Percentiles rank a stretch among this genome's conserved stretches.
These are phyloP conservation scores for Neurospora sp. DNA, from an alignment of 495 filamentous ascomycete genomes.

Conservation along the genomic window DNA sequence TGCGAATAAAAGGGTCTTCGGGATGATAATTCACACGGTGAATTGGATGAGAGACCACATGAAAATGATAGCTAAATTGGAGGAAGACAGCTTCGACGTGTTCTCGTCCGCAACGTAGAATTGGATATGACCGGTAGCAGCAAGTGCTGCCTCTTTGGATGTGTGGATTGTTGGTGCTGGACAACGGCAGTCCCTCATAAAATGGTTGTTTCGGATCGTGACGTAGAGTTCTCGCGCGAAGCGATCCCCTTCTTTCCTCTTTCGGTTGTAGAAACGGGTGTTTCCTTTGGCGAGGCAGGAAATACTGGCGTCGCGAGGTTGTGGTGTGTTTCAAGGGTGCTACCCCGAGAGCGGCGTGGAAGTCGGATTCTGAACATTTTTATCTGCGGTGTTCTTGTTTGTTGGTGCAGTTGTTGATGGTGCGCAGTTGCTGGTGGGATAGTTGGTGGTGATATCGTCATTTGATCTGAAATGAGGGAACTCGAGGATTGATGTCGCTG, in stretches of 20 bases:
- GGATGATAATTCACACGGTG: background rate
- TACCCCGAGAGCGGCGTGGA: background rate
- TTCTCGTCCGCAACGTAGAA: conserved; percentile 9
- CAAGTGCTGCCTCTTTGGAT: background rate
- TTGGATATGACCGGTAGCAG: conserved; percentile 15
- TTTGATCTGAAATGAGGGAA: background rate
- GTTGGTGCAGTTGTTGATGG: background rate
- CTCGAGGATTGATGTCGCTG: background rate
- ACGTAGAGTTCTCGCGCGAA: conserved; percentile 17
- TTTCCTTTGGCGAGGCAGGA: no score
- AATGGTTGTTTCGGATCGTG: conserved; percentile 17
- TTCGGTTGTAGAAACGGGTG: no score
- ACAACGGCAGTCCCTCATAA: conserved; percentile 16
- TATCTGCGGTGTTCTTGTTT: background rate
- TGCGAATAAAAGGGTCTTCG: background rate
- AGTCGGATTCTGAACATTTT: background rate
- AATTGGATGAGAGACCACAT: background rate
- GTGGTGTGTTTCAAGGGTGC: no score
- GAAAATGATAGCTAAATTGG: background rate
- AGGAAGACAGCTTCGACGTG: conserved; percentile 1
- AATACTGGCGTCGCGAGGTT: no score
- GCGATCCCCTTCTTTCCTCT: conserved; percentile 2
- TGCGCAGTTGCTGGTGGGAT: background rate
- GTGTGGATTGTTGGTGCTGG: background rate
- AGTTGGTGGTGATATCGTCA: background rate